phyloP scores from a whole-genome alignment of 805 yeast genomes.

The Starmerella sp. region DNA sequence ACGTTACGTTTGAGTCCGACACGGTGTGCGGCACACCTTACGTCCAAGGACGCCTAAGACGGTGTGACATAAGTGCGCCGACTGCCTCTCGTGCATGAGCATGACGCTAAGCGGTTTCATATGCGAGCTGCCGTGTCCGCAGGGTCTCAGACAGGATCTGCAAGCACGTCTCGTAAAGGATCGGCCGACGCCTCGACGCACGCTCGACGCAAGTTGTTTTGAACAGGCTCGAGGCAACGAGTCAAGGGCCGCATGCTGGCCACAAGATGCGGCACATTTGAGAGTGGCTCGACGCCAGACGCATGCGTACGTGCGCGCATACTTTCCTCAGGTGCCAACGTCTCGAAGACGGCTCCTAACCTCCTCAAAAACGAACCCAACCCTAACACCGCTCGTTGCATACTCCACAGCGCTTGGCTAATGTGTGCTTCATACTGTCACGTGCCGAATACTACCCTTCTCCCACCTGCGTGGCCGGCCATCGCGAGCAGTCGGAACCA shows the following conservation, averaged over 20 bases:
- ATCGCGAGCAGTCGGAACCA: not conserved
- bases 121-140: not conserved
- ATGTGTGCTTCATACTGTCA: not conserved
- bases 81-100: not conserved
- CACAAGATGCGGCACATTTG: no score
- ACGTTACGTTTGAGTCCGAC: no score
- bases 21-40: no score
- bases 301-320: not conserved
- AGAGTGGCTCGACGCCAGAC: no score
- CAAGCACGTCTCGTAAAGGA: not conserved
- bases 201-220: no score
- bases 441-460: not conserved
- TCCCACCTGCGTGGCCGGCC: conserved; percentile 1
- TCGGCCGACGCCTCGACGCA: not conserved
- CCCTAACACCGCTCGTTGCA: not conserved
- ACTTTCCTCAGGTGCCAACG: not conserved
- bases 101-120: not conserved
- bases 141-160: not conserved
- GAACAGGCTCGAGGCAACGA: no score
- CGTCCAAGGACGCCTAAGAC: no score
- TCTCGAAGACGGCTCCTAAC: not conserved
- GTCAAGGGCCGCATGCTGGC: no score
- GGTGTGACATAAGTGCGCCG: not conserved
- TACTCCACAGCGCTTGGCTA: not conserved
- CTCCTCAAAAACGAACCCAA: not conserved